phyloP scores from a whole-genome alignment of 2,329 filamentous ascomycete genomes.

The Calonectria pauciramosa region DNA sequence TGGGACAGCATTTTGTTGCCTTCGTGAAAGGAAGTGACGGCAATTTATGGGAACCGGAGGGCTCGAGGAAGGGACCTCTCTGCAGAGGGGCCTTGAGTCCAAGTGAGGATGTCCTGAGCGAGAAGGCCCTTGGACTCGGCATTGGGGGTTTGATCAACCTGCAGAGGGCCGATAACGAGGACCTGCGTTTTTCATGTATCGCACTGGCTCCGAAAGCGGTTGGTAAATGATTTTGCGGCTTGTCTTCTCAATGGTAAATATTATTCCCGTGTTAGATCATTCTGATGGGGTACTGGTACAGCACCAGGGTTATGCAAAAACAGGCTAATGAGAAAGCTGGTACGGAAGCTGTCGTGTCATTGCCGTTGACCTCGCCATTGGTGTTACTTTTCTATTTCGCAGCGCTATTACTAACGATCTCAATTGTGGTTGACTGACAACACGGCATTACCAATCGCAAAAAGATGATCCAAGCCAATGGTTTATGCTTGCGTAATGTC shows the following conservation, averaged over 20 bases:
- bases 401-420: not conserved
- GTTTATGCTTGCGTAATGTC: not conserved
- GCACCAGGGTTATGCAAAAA: no score
- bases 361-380: not conserved
- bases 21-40: slow-evolving; percentile 28
- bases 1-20: slow-evolving; percentile 25
- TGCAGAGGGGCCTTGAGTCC: slow-evolving; percentile 19
- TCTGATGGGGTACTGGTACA: no score
- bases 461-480: not conserved
- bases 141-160: slow-evolving; percentile 26
- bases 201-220: slow-evolving; percentile 13
- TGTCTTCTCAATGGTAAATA: not conserved
- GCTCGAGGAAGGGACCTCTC: slow-evolving; percentile 29
- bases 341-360: not conserved
- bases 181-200: slow-evolving; percentile 29
- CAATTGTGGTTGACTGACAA: not conserved
- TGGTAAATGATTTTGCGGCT: not conserved
- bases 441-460: not conserved
- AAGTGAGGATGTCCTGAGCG: slow-evolving; percentile 27
- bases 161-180: slow-evolving; percentile 1
- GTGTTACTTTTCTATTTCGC: not conserved
- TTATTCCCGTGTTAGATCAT: not conserved
- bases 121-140: slow-evolving; percentile 22
- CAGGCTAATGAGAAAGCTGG: not conserved
- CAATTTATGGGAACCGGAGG: slow-evolving; percentile 34